Evolutionary conservation across 225 moss, liverwort and hornwort species (phyloP).

Genomic region (Bryum argenteum): DNA sequence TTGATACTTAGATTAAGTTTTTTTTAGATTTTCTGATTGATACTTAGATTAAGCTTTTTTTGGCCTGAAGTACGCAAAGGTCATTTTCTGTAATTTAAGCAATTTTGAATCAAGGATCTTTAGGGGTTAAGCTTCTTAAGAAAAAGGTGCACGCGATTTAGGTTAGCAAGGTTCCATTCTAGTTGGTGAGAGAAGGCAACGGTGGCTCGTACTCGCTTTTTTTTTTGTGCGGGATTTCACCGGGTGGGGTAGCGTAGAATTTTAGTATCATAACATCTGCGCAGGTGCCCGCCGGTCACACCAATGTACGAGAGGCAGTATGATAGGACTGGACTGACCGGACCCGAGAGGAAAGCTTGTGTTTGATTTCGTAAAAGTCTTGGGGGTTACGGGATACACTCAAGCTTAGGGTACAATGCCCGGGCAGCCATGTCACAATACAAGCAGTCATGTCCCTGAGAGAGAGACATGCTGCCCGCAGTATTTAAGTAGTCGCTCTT

Average conservation of each 20-base stretch:
- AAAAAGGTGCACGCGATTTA: too few relatives aligned
- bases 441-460: constrained; percentile 22
- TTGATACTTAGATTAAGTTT: too few relatives aligned
- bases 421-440: constrained; percentile 27
- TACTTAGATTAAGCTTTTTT: too few relatives aligned
- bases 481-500: constrained; percentile 30
- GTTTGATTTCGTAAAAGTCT: neutral
- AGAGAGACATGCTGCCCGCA: constrained; percentile 33
- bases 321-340: neutral
- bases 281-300: neutral
- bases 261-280: neutral
- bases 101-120: too few relatives aligned
- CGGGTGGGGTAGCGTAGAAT: neutral
- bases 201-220: too few relatives aligned
- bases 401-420: constrained; percentile 18
- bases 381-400: neutral
- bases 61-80: too few relatives aligned
- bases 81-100: too few relatives aligned
- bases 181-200: too few relatives aligned
- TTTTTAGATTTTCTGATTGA: too few relatives aligned
- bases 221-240: neutral
- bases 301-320: neutral
- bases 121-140: too few relatives aligned
- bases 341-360: neutral
- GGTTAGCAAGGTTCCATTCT: too few relatives aligned